Base-by-base conservation (phyloP, 2,329 filamentous ascomycete species). In the Cryphonectria carpinicola region DNA sequence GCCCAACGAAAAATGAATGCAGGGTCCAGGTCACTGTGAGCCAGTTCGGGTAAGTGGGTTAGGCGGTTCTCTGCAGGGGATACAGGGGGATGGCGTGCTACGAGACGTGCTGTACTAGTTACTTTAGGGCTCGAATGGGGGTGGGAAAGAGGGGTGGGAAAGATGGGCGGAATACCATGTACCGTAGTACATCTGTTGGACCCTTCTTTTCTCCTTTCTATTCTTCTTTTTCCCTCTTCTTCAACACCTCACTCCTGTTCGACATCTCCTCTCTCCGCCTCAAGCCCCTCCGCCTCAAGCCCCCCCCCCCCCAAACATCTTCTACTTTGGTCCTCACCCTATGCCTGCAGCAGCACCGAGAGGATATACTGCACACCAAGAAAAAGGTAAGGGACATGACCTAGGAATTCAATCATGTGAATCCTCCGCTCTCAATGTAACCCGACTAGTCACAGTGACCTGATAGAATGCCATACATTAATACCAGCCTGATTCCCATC, bases 171-270 rank as follows among this genome's bases (percentile, higher is more conserved):
- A 17, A 65, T 43, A 37, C 25, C 10, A 11, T 13, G 37, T 32
- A 32, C 28, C 11, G 6, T 13, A 22, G 46, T 52, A 28, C 14
- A 35, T 58, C 46, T 32, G 32, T 43, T 65, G 69, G 69, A 71
- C 69, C 66, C 69, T 71, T 71, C 69, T 65, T 71, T 71, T 68
- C 46, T 61, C 32, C 22, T 41, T 4, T 35, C 32, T 32, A 4
- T 66, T 35, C 35, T 25, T 32, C 19, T 37, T 32, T 41, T 67
- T n/a, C 35, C 17, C 22, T 49, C 22, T 5, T 49, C 22, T 19
- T 49, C 17, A 22, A 17, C 43, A 49, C 14, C 28, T 58, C 54
- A 32, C 28, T 58, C 28, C 35, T 39, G 32, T 19, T n/a, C 62
- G n/a, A 46, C 39, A 39, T 25, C 28, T 54, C 25, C 25, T 32